Percentiles rank a stretch among this genome's conserved stretches.
phyloP scores from a whole-genome alignment of 2,329 filamentous ascomycete species.

The Coleophoma cylindrospora region DNA sequence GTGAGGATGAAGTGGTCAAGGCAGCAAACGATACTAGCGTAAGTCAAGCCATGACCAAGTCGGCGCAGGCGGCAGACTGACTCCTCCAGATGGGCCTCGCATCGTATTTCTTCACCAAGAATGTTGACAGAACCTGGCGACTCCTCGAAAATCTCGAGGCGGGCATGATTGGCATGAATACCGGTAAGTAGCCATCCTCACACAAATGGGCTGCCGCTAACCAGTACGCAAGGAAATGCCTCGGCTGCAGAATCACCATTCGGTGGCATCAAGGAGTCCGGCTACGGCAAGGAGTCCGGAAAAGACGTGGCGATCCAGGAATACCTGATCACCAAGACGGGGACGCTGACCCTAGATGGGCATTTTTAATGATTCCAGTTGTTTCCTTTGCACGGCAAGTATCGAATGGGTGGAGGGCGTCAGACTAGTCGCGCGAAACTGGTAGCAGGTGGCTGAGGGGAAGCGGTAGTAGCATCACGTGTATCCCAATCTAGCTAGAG shows the following conservation, averaged over 20 bases:
- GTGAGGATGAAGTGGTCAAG: constrained; percentile 57
- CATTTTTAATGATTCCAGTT: constrained; percentile 34
- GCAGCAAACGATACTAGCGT: constrained; percentile 50
- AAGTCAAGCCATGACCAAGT: constrained; percentile 1
- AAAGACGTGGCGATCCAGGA: constrained; percentile 61
- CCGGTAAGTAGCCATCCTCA: constrained; percentile 33
- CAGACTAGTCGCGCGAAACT: no score
- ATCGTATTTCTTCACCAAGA: constrained; percentile 65
- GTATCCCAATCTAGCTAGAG: no score
- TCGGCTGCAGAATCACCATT: constrained; percentile 63
- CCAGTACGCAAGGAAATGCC: constrained; percentile 41
- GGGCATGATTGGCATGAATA: constrained; percentile 65
- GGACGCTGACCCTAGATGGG: constrained; percentile 54
- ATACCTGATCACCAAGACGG: constrained; percentile 60
- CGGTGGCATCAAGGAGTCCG: constrained; percentile 63
- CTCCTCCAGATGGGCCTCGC: constrained; percentile 51
- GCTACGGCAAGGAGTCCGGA: constrained; percentile 63
- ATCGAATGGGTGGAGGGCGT: no score
- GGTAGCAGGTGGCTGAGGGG: no score
- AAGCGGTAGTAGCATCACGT: no score
- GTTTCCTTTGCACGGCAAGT: no score
- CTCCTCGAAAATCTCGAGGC: constrained; percentile 63
- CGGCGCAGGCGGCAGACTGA: no score
- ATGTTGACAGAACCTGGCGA: constrained; percentile 60
- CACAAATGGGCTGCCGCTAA: no score